Evolutionary conservation across 371 early-diverging fungal genomes (phyloP), one percentile per base, ranked within the genome.

Genomic region (Syncephalastrum sp.): DNA sequence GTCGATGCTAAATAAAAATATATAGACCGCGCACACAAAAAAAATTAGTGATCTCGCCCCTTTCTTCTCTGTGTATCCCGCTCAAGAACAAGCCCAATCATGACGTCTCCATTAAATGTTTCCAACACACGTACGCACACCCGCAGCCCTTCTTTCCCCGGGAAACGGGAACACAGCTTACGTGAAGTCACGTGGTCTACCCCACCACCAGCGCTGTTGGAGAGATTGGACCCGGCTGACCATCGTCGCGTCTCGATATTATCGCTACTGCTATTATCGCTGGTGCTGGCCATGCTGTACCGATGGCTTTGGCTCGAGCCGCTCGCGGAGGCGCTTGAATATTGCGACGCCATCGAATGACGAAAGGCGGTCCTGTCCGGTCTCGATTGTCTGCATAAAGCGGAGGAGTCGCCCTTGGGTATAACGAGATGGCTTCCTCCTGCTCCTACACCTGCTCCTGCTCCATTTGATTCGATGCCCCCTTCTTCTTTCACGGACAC

Each of bases 261-360:
- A 10, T 68, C 61, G 33, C 61, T 61, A 14, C 62, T 51, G 47
- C 66, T 67, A 3, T 50, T 52, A 10, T 33, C 38, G 38, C 38
- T 33, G n/a, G 48, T 38, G 47, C 70, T 69, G 8, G 46, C 69
- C 5, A 67, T 55, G 57, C 74, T 74, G 5, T 66, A 45, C 21
- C 74, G 66, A n/a, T 61, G 61, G 29, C 58, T 67, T 41, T 66
- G 62, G 19, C 65, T 70, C 12, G 67, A 63, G 7, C 54, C 66
- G 15, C 64, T 70, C 2, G 67, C 69, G 1, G 69, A 67, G 2
- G 65, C 58, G 1, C 56, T 56, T 12, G 74, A 70, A 47, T 64
- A 65, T 50, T 73, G 73, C 4, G 74, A 74, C 19, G 68, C 67
- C 7, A 74, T 52, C 1, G 74, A 74, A 45, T 66, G 63, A 8